These are phyloP conservation scores for Epichloe elymi DNA, from an alignment of 2,329 filamentous ascomycete species.

Conservation along the genomic window DNA sequence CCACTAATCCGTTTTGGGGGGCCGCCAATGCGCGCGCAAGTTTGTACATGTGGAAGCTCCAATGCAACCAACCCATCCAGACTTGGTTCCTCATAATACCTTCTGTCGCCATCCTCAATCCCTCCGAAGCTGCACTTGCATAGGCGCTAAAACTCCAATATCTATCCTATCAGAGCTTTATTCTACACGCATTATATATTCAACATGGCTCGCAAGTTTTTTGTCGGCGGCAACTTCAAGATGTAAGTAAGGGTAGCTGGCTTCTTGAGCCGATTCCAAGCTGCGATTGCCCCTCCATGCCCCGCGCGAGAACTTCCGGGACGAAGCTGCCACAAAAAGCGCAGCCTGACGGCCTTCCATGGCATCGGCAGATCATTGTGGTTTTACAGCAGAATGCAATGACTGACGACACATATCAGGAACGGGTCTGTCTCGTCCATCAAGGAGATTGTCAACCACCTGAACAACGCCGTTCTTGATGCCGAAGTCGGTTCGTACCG, in stretches of 20 bases:
- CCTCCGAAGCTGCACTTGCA: background rate
- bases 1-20: background rate
- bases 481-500: conserved; percentile 51
- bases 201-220: conserved; percentile 84
- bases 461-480: conserved; percentile 78
- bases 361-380: background rate
- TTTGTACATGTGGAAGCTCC: background rate
- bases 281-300: conserved; percentile 15
- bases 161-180: background rate
- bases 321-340: conserved; percentile 16
- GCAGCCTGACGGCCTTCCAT: conserved; percentile 8
- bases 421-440: conserved; percentile 87
- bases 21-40: background rate
- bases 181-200: background rate
- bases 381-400: background rate
- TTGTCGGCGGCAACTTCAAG: conserved; percentile 99
- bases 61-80: background rate
- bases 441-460: conserved; percentile 77
- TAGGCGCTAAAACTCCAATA: too few relatives aligned
- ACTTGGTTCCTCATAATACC: background rate
- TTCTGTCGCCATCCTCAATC: background rate
- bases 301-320: conserved; percentile 7
- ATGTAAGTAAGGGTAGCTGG: conserved; percentile 52
- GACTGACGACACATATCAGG: conserved; percentile 35
- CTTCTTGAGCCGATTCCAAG: background rate